phyloP scores from a whole-genome alignment of 2,329 filamentous ascomycete species.

The Claviceps arundinis region DNA sequence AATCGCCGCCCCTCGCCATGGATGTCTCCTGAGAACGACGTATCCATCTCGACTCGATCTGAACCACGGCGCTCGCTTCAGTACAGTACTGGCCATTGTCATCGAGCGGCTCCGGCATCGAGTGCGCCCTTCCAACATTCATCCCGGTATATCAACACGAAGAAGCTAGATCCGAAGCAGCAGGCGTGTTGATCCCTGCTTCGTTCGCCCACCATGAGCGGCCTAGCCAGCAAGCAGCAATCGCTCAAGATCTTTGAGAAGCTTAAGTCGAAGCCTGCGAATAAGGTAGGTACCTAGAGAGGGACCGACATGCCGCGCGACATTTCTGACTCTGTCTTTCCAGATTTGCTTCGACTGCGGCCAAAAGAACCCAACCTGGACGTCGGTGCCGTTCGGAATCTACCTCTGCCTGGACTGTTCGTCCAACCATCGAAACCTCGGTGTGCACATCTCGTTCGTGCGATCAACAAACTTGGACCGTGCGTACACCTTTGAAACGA shows the following conservation, averaged over 20 bases:
- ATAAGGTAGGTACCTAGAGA: slow-evolving; percentile 54
- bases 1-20: slow-evolving; percentile 15
- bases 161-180: background rate
- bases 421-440: slow-evolving; percentile 90
- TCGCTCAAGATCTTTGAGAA: slow-evolving; percentile 98
- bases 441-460: slow-evolving; percentile 98
- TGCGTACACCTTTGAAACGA: slow-evolving; percentile 36
- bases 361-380: slow-evolving; percentile 97
- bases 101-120: background rate
- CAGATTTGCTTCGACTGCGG: slow-evolving; percentile 97
- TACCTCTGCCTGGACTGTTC: slow-evolving; percentile 98
- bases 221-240: slow-evolving; percentile 76
- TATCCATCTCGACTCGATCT: background rate
- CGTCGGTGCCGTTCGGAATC: slow-evolving; percentile 90
- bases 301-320: background rate
- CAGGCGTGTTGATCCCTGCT: background rate
- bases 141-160: too few relatives aligned
- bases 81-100: background rate
- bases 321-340: slow-evolving; percentile 1
- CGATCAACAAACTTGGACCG: slow-evolving; percentile 96
- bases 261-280: slow-evolving; percentile 83
- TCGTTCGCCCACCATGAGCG: slow-evolving; percentile 38
- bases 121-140: background rate
- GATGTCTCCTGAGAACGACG: slow-evolving; percentile 21
- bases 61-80: background rate